Base-by-base conservation (phyloP, 1,284 basidiomycete genomes). In the Sanghuangporus weigelae region DNA sequence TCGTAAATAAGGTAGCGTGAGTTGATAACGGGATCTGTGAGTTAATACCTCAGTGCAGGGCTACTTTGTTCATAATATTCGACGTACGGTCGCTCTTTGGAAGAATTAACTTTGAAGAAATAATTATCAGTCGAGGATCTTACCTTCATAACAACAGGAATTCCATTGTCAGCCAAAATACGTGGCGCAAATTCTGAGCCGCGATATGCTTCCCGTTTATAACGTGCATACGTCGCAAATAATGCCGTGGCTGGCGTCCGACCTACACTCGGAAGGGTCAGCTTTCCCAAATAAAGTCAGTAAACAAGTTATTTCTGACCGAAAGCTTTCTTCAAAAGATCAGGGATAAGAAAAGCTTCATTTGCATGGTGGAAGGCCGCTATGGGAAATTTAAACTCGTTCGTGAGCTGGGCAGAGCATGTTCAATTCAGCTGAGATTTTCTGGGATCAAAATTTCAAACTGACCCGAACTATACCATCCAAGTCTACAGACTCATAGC, bases 131-230 rank as follows among this genome's bases (percentile, higher is more conserved):
- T 36, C 19, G 38, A 36, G 31, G 8, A 38, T 54, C 66, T 38
- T 68, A 86, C 86, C 84, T 93, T 93, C 85, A 92, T 87, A 16
- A 88, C 83, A 3, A 96, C 89, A 40, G 82, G 79, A 31, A 96
- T 75, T 1, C 87, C 89, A 59, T 86, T 82, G 54, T 95, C 87
- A 0, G 87, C 79, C 19, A 96, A 78, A 58, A 97, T 87, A 50
- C 86, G 84, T 14, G 92, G 84, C 0, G 94, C 92, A 73, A 90
- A 96, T 69, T 95, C 92, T 2, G 90, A 90, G 3, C 89, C 92
- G 36, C 93, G 81, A 75, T 90, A 96, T 0, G 92, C 84, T 71
- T 96, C 93, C 11, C 90, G 85, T 74, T 96, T 96, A 75, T 92
- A 95, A 60, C 90, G 81, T 21, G 72, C 76, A 66, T 77, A n/a